Base-by-base conservation (phyloP, 202 grass and related monocot genomes). In the Zoysia matrella region DNA sequence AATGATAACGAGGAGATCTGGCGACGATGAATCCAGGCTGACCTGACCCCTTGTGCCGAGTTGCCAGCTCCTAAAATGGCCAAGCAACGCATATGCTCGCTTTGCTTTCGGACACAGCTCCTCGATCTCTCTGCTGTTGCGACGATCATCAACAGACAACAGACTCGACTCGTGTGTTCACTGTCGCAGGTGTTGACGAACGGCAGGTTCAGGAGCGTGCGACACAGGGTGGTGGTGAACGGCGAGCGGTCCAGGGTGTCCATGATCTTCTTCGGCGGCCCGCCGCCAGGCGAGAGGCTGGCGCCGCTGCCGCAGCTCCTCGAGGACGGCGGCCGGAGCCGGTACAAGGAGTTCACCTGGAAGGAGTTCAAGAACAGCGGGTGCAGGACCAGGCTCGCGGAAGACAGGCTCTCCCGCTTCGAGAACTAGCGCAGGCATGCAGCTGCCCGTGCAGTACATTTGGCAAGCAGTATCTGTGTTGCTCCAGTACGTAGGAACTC, bases 301-400 rank as follows among this genome's bases (percentile, higher is more conserved):
- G 95, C 84, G 50, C 95, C 95, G 44, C 85, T 91, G 80, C 81
- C 84, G 47, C 43, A 64, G 84, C 68, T 97, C 10, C 83, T 94
- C 30, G 76, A 65, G 46, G 88, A 88, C 72, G 84, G 88, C 48
- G 86, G 86, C 44, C 82, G 84, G 83, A 97, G 90, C 88, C 73
- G 83, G 9, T 97, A 97, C 88, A 81, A 82, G 87, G 95, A 92
- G 63, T 97, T 97, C 95, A 93, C 95, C 71, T 97, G 95, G 95
- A 81, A 40, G 54, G 95, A 97, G 92, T 97, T 91, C 86, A 97
- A 94, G 84, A 77, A 11, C 72, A 84, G 62, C 80, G 90, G 62
- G 43, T 89, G 70, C 87, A 82, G 15, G 78, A 78, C 78, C 63
- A 88, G 65, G 88, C 88, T 97, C 46, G 86, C 76, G 0, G 84